These are phyloP conservation scores for Termitomyces sp. DNA, from an alignment of 768 basidiomycete genomes.

Conservation along the genomic window DNA sequence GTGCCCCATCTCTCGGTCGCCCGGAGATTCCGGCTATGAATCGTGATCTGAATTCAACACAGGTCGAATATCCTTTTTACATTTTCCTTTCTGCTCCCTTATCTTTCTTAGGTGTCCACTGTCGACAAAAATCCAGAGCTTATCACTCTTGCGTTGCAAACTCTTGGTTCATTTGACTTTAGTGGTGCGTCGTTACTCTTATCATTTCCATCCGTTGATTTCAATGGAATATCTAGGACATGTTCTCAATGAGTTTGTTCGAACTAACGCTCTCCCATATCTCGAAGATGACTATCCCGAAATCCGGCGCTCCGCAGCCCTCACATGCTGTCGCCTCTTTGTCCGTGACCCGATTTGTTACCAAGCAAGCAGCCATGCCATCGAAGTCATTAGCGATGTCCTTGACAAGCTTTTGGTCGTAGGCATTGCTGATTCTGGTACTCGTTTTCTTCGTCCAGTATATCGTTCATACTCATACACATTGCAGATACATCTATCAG, in stretches of 20 bases:
- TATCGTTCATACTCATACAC: slow-evolving; percentile 1
- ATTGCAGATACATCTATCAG: slow-evolving; percentile 73
- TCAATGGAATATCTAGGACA: slow-evolving; percentile 53
- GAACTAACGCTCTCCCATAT: slow-evolving; percentile 85
- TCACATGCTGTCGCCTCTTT: slow-evolving; percentile 89
- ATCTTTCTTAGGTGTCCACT: slow-evolving; percentile 30
- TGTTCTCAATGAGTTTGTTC: slow-evolving; percentile 92
- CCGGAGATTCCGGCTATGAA: slow-evolving; percentile 42
- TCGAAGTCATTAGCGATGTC: slow-evolving; percentile 97
- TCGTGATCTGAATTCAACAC: slow-evolving; percentile 46
- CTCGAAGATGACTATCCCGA: slow-evolving; percentile 89
- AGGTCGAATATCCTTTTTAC: slow-evolving; percentile 25
- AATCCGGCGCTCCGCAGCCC: slow-evolving; percentile 82
- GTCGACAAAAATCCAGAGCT: slow-evolving; percentile 60
- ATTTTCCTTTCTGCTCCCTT: slow-evolving; percentile 2
- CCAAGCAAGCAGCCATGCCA: slow-evolving; percentile 92
- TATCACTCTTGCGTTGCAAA: slow-evolving; percentile 78
- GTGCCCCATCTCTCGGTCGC: slow-evolving; percentile 66
- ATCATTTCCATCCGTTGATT: not conserved
- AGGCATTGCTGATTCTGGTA: slow-evolving; percentile 94
- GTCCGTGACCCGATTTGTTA: slow-evolving; percentile 94
- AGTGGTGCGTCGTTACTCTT: slow-evolving; percentile 47
- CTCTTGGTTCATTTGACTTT: slow-evolving; percentile 91
- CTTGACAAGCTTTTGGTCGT: slow-evolving; percentile 93
- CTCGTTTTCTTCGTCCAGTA: slow-evolving; percentile 5